A percentile compares a stretch with the other conserved stretches of the same genome.
These are phyloP conservation scores for Mycena vitilis DNA, from an alignment of 768 basidiomycete genomes.

Conservation along the genomic window DNA sequence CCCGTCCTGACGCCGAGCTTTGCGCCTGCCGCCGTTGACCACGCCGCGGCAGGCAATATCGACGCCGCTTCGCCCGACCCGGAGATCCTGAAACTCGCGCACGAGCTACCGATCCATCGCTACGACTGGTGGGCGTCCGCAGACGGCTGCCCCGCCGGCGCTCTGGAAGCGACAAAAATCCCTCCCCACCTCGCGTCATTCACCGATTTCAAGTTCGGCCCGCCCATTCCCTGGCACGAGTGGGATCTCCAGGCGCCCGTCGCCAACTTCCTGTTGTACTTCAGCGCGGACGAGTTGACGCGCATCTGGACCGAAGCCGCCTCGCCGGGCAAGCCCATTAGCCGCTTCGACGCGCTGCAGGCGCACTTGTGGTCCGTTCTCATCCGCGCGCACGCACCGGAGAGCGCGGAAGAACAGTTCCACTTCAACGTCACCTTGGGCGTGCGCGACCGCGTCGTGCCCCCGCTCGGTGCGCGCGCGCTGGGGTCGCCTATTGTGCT, in stretches of 20 bases:
- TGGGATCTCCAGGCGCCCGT: constrained; percentile 44
- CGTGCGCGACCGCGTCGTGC: constrained; percentile 39
- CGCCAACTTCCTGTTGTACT: constrained; percentile 41
- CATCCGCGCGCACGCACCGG: constrained; percentile 44
- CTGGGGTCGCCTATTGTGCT: constrained; percentile 50
- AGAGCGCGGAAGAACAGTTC: constrained; percentile 37
- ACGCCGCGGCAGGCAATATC: constrained; percentile 45
- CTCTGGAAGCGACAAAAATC: constrained; percentile 32
- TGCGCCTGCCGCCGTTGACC: constrained; percentile 45
- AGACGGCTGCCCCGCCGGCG: constrained; percentile 36
- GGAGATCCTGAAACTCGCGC: constrained; percentile 38
- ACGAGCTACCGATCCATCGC: constrained; percentile 41
- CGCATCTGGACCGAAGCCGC: constrained; percentile 47
- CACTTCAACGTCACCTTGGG: constrained; percentile 45
- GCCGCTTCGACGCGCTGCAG: constrained; percentile 50
- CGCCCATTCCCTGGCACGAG: constrained; percentile 43
- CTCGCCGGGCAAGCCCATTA: constrained; percentile 36
- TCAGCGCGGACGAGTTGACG: constrained; percentile 42
- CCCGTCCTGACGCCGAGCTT: constrained; percentile 43
- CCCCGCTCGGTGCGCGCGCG: constrained; percentile 41
- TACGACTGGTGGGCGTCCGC: constrained; percentile 48
- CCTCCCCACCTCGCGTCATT: constrained; percentile 33
- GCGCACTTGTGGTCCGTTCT: constrained; percentile 51
- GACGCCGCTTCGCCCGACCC: constrained; percentile 39
- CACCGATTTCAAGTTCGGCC: constrained; percentile 33